Percentiles rank a stretch among this genome's conserved stretches.
Conservation (phyloP, 2,329 filamentous ascomycete genomes). For the Shiraia bambusicola region DNA sequence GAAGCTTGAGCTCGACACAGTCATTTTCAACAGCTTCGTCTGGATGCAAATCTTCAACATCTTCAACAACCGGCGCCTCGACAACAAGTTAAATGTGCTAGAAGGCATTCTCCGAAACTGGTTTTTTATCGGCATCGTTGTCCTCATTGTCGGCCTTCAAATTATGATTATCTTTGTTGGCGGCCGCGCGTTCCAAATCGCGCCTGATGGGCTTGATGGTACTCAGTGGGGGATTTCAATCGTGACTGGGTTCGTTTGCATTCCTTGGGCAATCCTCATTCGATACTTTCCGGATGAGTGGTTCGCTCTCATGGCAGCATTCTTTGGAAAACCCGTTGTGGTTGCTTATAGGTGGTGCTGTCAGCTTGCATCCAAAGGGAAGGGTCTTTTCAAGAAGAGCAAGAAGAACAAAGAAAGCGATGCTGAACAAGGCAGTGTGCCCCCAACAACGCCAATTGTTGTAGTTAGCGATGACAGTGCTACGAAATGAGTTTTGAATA, state of each 20-base stretch:
- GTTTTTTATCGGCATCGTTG: conserved; percentile 60
- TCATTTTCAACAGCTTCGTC: conserved; percentile 70
- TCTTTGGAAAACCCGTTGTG: conserved; percentile 27
- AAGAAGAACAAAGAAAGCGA: conserved; percentile 18
- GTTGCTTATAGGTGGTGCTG: conserved; percentile 20
- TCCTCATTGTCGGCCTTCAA: conserved; percentile 60
- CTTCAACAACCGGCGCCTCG: conserved; percentile 64
- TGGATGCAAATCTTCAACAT: conserved; percentile 75
- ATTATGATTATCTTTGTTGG: conserved; percentile 61
- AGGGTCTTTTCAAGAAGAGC: conserved; percentile 18
- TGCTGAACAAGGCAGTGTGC: conserved; percentile 16
- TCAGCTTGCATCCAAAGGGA: conserved; percentile 11
- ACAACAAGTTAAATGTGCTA: conserved; percentile 64
- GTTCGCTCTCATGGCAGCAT: conserved; percentile 24
- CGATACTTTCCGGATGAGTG: conserved; percentile 54
- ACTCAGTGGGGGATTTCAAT: conserved; percentile 65
- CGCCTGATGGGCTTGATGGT: conserved; percentile 47
- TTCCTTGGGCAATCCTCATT: conserved; percentile 55
- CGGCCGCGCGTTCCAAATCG: conserved; percentile 56
- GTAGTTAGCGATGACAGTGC: conserved; percentile 15
- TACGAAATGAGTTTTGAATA: no score
- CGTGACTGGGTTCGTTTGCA: conserved; percentile 52
- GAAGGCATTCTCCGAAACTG: conserved; percentile 59
- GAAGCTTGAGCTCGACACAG: conserved; percentile 56
- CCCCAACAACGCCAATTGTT: conserved; percentile 22